Evolutionary conservation across 177 flowering plant species (phyloP).

Genomic region (Tripterygium wilfordii): DNA sequence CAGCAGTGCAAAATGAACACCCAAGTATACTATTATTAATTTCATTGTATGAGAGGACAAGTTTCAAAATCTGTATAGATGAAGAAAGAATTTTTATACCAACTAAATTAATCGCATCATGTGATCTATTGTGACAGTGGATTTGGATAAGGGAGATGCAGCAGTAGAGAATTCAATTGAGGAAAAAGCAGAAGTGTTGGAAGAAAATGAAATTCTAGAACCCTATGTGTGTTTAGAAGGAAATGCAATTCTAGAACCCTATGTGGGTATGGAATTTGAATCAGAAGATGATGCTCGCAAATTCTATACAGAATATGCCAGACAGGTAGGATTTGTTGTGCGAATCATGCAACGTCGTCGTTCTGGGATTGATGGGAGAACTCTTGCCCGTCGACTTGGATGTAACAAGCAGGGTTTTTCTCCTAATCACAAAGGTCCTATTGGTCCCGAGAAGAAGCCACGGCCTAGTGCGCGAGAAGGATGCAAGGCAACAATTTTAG

Average conservation of each 20-base stretch:
- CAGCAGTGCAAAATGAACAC: no score
- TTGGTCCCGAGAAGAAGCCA: constrained; percentile 43
- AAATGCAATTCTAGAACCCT: constrained; percentile 37
- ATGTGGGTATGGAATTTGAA: constrained; percentile 77
- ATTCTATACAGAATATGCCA: constrained; percentile 58
- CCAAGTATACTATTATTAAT: no score
- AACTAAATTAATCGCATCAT: no score
- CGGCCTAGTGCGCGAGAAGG: constrained; percentile 53
- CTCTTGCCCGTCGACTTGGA: constrained; percentile 62
- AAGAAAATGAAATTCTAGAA: constrained; percentile 26
- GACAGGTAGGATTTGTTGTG: constrained; percentile 52
- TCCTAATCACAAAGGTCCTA: constrained; percentile 18
- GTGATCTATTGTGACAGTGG: constrained; percentile 31
- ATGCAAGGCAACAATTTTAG: constrained; percentile 58
- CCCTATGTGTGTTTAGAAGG: constrained; percentile 51
- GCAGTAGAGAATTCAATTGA: constrained; percentile 18
- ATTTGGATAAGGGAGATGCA: constrained; percentile 19
- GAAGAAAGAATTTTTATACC: no score
- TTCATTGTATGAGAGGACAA: no score
- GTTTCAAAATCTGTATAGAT: no score
- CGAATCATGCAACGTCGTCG: constrained; percentile 63
- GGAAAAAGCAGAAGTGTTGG: constrained; percentile 10
- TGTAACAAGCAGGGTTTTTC: constrained; percentile 69
- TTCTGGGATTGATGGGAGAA: constrained; percentile 57
- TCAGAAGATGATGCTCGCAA: constrained; percentile 53